A percentile compares a stretch with the other conserved stretches of the same genome.
phyloP scores from a whole-genome alignment of 805 yeast species.

The Zygosaccharomyces bailii region DNA sequence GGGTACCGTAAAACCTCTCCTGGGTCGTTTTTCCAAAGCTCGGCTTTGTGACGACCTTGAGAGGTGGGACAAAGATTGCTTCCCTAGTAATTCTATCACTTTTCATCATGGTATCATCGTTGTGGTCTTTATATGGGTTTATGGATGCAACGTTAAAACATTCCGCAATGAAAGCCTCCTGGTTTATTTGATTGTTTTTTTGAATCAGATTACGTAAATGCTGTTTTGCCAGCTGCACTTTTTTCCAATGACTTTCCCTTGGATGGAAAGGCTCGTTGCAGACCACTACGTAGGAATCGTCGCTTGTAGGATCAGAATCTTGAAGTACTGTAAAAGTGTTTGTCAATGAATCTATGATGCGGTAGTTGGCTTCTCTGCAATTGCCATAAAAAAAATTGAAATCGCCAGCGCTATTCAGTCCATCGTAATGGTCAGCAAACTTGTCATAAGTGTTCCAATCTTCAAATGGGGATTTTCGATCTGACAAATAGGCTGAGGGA shows the following conservation, averaged over 20 bases:
- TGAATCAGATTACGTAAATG: constrained; percentile 38
- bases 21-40: constrained; percentile 30
- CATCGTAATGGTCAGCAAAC: constrained; percentile 22
- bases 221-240: constrained; percentile 54
- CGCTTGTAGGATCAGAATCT: constrained; percentile 24
- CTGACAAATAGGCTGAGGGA: constrained; percentile 40
- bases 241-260: constrained; percentile 62
- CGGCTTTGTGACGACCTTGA: constrained; percentile 37
- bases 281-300: constrained; percentile 22
- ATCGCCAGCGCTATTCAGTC: constrained; percentile 26
- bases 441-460: constrained; percentile 31
- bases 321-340: constrained; percentile 33
- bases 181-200: constrained; percentile 21
- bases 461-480: constrained; percentile 19
- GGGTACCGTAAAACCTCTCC: constrained; percentile 74
- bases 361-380: constrained; percentile 21
- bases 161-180: constrained; percentile 40
- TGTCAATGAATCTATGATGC: constrained; percentile 26
- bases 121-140: constrained; percentile 38
- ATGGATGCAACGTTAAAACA: constrained; percentile 56
- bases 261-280: constrained; percentile 34
- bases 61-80: constrained; percentile 72
- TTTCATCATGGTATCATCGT: too few species aligned
- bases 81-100: constrained; percentile 44
- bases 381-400: constrained; percentile 41